Percentiles rank a stretch among this genome's conserved stretches.
Conservation (phyloP, 139 green algal genomes). For the Micromonas pusilla region DNA sequence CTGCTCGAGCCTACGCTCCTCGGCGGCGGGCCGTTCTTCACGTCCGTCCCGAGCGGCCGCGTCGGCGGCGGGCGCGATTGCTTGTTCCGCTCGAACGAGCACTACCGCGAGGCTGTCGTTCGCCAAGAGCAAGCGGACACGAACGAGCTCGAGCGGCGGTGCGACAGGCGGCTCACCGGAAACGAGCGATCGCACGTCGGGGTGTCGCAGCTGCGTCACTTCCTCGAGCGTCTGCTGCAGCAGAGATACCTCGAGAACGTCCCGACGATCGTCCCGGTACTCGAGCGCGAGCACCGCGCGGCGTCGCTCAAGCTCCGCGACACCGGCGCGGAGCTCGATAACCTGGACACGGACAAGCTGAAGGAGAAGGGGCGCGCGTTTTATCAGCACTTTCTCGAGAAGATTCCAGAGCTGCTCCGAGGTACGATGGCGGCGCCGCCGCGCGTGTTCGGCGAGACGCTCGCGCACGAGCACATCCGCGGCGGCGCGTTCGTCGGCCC, state of each 20-base stretch:
- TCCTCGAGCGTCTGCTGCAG: slow-evolving; percentile 87
- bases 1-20: slow-evolving; percentile 70
- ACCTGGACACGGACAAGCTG: slow-evolving; percentile 34
- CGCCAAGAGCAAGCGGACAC: slow-evolving; percentile 67
- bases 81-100: slow-evolving; percentile 78
- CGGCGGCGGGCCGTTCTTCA: slow-evolving; percentile 87
- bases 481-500: slow-evolving; percentile 70
- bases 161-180: slow-evolving; percentile 48
- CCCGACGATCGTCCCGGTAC: slow-evolving; percentile 78
- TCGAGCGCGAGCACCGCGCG: slow-evolving; percentile 76
- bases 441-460: slow-evolving; percentile 68
- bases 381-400: slow-evolving; percentile 38
- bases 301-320: slow-evolving; percentile 39
- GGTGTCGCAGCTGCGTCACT: slow-evolving; percentile 72
- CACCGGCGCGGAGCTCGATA: slow-evolving; percentile 32
- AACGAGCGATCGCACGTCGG: slow-evolving; percentile 70
- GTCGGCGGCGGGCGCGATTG: slow-evolving; percentile 69
- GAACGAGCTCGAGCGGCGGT: slow-evolving; percentile 54
- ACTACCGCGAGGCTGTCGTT: slow-evolving; percentile 73
- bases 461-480: slow-evolving; percentile 83
- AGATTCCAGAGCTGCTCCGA: slow-evolving; percentile 63
- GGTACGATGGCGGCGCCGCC: slow-evolving; percentile 54
- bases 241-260: slow-evolving; percentile 84
- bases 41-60: slow-evolving; percentile 64
- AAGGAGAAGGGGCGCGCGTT: slow-evolving; percentile 39